Base-by-base conservation (phyloP, 164 flowering plant genomes). In the Brasenia schreberi region DNA sequence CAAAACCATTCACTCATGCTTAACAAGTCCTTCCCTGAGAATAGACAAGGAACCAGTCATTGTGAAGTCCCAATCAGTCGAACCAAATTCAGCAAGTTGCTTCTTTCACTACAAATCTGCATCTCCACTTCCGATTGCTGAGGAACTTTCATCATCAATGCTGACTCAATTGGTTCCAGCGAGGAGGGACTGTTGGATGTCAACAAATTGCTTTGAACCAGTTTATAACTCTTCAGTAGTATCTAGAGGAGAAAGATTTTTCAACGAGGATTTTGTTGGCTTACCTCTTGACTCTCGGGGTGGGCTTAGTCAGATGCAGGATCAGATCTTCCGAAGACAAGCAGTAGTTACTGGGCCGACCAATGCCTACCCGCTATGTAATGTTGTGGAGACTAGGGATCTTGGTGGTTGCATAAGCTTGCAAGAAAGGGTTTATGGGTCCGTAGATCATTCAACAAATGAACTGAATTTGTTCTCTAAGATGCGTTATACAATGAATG, bases 261-360 rank as follows among this genome's bases (percentile, higher is more conserved):
- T 61, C 43, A 65, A 79, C 63, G 78, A 66, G 5, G 75, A 66
- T 33, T 79, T 73, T 72, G 61, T 79, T 44, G 87, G 90, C 42
- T 80, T 86, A 75, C 90, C 90, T 19, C 87, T 88, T 49, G 83
- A 86, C 67, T 88, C 87, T 64, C 85, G 77, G 14, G 89, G 95
- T 5, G 87, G 82, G 65, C 70, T 82, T n/a, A 79, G 83, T 68
- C 73, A 66, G 64, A 68, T 70, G 64, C 72, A 69, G 66, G 53
- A 70, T 64, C 78, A 71, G 69, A 61, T 68, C 23, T 19, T 62
- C 65, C 66, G 58, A 66, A 70, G 69, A 60, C 72, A 77, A 43
- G 69, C 59, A 16, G 53, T 43, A 43, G 0, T 53, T 45, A 43
- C 66, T 11, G 68, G 68, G 18, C 62, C 77, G 17, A 72, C 75